phyloP scores from a whole-genome alignment of 2,329 filamentous ascomycete species.

The Fusarium sp. region DNA sequence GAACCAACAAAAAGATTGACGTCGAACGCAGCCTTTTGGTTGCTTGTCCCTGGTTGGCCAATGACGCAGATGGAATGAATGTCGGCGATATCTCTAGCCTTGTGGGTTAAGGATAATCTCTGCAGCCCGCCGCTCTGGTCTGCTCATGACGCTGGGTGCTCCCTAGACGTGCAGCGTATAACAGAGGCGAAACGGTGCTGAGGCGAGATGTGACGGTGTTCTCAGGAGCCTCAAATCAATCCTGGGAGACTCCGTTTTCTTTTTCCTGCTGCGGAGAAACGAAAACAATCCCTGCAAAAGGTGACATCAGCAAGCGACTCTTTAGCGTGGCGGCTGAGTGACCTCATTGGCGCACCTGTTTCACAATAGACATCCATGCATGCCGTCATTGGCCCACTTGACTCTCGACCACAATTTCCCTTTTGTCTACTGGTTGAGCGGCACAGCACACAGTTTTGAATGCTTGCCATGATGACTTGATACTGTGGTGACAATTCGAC shows the following conservation, averaged over 20 bases:
- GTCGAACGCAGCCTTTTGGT: conserved; percentile 11
- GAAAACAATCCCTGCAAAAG: not conserved
- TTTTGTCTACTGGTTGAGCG: conserved; percentile 25
- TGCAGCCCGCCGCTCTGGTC: conserved; percentile 11
- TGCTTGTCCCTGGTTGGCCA: conserved; percentile 11
- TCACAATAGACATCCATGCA: conserved; percentile 8
- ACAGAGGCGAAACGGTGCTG: conserved; percentile 29
- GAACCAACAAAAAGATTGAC: conserved; percentile 1
- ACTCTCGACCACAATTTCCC: conserved; percentile 11
- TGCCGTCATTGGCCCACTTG: conserved; percentile 46
- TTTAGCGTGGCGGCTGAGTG: conserved; percentile 36
- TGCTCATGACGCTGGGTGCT: conserved; percentile 25
- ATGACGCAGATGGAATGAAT: conserved; percentile 39
- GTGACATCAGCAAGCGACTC: conserved; percentile 44
- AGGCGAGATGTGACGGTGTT: conserved; percentile 39
- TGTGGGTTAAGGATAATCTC: conserved; percentile 19
- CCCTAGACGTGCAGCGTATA: conserved; percentile 13
- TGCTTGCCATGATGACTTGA: conserved; percentile 12
- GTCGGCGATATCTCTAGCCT: conserved; percentile 29
- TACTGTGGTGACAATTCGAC: conserved; percentile 26
- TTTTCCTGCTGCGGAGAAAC: not conserved
- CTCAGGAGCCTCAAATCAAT: conserved; percentile 7
- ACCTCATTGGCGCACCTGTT: conserved; percentile 42
- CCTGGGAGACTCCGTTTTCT: conserved; percentile 17
- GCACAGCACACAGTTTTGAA: conserved; percentile 17